Conservation (phyloP, 768 basidiomycete genomes). For the Termitomyces sp. region DNA sequence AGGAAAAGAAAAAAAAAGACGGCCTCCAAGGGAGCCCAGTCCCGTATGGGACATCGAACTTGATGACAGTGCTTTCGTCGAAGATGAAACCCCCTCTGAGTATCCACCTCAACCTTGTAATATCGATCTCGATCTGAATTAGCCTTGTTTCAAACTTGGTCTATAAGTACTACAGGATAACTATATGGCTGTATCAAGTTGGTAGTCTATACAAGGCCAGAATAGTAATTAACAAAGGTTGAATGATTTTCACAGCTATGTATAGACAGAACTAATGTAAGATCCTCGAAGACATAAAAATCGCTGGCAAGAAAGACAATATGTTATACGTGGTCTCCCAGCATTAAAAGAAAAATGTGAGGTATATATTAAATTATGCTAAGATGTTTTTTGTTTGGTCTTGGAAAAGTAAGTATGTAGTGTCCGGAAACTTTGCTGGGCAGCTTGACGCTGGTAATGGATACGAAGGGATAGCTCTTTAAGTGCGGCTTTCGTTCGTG, state of each 20-base stretch:
- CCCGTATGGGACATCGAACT: conserved; percentile 75
- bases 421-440: conserved; percentile 14
- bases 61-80: conserved; percentile 15
- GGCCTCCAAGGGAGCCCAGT: conserved; percentile 37
- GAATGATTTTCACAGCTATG: not conserved
- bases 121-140: conserved; percentile 45
- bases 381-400: conserved; percentile 4
- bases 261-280: not conserved
- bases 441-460: conserved; percentile 48
- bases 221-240: not conserved
- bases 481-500: conserved; percentile 63
- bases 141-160: not conserved
- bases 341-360: not conserved
- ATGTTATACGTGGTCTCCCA: not conserved
- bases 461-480: conserved; percentile 62
- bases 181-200: not conserved
- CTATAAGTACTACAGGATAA: not conserved
- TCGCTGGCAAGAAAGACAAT: not conserved
- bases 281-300: not conserved
- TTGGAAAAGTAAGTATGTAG: conserved; percentile 14
- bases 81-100: conserved; percentile 12
- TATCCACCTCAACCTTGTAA: conserved; percentile 29
- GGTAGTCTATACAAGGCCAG: not conserved
- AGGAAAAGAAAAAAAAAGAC: conserved; percentile 20
- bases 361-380: not conserved